These are phyloP conservation scores for Fusarium floridanum DNA, from an alignment of 2,329 filamentous ascomycete genomes.

Conservation along the genomic window DNA sequence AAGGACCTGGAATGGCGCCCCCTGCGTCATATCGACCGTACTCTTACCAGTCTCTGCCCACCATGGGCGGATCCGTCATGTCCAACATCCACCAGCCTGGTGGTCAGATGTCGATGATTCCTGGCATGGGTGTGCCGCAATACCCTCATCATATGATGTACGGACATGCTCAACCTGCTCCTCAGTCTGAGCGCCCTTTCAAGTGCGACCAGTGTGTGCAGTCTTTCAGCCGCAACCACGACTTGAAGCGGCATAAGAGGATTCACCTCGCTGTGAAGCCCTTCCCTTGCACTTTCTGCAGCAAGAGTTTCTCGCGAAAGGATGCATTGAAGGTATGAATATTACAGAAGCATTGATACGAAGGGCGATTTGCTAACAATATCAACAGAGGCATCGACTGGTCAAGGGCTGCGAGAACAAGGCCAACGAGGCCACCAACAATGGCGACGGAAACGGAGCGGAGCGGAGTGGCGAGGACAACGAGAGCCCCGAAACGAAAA, in stretches of 20 bases:
- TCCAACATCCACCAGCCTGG: slow-evolving; percentile 83
- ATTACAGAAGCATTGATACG: not conserved
- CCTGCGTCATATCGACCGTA: slow-evolving; percentile 66
- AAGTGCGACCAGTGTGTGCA: slow-evolving; percentile 94
- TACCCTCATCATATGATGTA: slow-evolving; percentile 75
- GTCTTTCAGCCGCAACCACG: slow-evolving; percentile 96
- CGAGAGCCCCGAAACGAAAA: slow-evolving; percentile 40
- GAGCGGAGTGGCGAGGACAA: slow-evolving; percentile 45
- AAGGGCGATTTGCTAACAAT: slow-evolving; percentile 28
- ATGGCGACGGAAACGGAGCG: slow-evolving; percentile 39
- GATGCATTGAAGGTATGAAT: slow-evolving; percentile 90
- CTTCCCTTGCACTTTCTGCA: slow-evolving; percentile 90
- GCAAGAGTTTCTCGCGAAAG: slow-evolving; percentile 97
- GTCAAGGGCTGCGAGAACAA: slow-evolving; percentile 72
- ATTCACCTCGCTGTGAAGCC: slow-evolving; percentile 97
- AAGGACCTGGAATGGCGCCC: slow-evolving; percentile 55
- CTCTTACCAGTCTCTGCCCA: slow-evolving; percentile 66
- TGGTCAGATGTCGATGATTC: slow-evolving; percentile 78
- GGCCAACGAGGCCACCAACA: slow-evolving; percentile 41
- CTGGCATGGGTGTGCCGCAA: slow-evolving; percentile 66
- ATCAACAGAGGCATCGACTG: slow-evolving; percentile 67
- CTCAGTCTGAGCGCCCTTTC: slow-evolving; percentile 84
- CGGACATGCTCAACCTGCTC: slow-evolving; percentile 61
- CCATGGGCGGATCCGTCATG: slow-evolving; percentile 77
- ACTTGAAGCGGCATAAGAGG: slow-evolving; percentile 93